phyloP scores from a whole-genome alignment of 441 rosid species.

The Francoa sonchifolia region DNA sequence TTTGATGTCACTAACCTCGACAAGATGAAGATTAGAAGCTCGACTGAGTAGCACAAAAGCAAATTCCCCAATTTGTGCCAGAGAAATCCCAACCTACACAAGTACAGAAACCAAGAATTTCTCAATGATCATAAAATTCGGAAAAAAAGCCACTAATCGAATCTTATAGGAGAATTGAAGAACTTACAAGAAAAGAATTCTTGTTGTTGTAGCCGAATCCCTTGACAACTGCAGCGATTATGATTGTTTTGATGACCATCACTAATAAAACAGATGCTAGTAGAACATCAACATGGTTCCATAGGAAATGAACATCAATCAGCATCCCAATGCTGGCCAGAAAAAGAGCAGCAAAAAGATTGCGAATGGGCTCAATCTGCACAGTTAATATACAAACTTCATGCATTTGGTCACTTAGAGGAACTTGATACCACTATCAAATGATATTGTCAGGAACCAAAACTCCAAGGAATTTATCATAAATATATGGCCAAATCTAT shows the following conservation, averaged over 20 bases:
- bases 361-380: constrained; percentile 95
- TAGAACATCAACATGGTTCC: constrained; percentile 89
- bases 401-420: too few relatives aligned
- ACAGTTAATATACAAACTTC: too few relatives aligned
- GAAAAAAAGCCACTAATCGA: too few relatives aligned
- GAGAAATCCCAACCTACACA: constrained; percentile 85
- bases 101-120: constrained; percentile 17
- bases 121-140: too few relatives aligned
- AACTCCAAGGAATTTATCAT: too few relatives aligned
- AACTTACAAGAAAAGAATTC: constrained; percentile 83
- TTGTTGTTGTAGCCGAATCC: constrained; percentile 89
- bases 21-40: constrained; percentile 87
- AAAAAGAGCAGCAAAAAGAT: constrained; percentile 93
- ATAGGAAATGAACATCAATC: constrained; percentile 87
- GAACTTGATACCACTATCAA: too few relatives aligned
- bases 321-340: constrained; percentile 98
- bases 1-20: constrained; percentile 79
- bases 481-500: too few relatives aligned
- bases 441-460: too few relatives aligned
- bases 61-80: constrained; percentile 95
- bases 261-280: constrained; percentile 88
- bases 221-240: constrained; percentile 72
- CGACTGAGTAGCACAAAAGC: constrained; percentile 95
- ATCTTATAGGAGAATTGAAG: too few relatives aligned
- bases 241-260: constrained; percentile 68